phyloP scores from a whole-genome alignment of 352 stramenopile species.

The Globisporangium orthogonon region DNA sequence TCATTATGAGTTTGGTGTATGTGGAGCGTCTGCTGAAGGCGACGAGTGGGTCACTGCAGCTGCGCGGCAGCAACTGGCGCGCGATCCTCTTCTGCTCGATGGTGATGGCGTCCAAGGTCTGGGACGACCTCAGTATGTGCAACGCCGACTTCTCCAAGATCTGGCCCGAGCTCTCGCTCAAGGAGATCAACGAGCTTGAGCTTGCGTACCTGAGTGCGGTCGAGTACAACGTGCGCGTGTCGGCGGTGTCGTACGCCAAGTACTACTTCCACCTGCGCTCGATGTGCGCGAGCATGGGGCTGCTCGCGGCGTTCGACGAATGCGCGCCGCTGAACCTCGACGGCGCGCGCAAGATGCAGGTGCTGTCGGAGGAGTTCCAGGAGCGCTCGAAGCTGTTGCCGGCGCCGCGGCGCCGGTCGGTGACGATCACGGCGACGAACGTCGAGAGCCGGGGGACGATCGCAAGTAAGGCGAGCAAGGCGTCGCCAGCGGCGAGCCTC shows the following conservation, averaged over 20 bases:
- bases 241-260: conserved; percentile 84
- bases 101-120: conserved; percentile 96
- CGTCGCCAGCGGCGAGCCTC: conserved; percentile 61
- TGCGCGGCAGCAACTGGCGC: conserved; percentile 89
- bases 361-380: conserved; percentile 84
- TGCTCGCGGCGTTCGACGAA: conserved; percentile 67
- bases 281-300: conserved; percentile 90
- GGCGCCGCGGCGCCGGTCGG: conserved; percentile 57
- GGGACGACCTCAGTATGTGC: conserved; percentile 97
- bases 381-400: conserved; percentile 76
- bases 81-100: conserved; percentile 94
- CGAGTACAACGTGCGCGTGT: conserved; percentile 87
- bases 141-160: conserved; percentile 97
- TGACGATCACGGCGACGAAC: conserved; percentile 67
- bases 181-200: conserved; percentile 95
- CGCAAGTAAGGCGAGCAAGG: conserved; percentile 20
- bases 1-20: conserved; percentile 98
- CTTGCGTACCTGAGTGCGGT: conserved; percentile 88
- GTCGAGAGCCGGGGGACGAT: conserved; percentile 16
- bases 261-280: conserved; percentile 97
- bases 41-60: conserved; percentile 70
- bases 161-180: conserved; percentile 85
- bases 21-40: conserved; percentile 94
- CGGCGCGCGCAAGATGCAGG: conserved; percentile 81
- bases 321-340: conserved; percentile 77